These are phyloP conservation scores for Neocatenulostroma microsporum DNA, from an alignment of 2,329 filamentous ascomycete genomes.

Conservation along the genomic window DNA sequence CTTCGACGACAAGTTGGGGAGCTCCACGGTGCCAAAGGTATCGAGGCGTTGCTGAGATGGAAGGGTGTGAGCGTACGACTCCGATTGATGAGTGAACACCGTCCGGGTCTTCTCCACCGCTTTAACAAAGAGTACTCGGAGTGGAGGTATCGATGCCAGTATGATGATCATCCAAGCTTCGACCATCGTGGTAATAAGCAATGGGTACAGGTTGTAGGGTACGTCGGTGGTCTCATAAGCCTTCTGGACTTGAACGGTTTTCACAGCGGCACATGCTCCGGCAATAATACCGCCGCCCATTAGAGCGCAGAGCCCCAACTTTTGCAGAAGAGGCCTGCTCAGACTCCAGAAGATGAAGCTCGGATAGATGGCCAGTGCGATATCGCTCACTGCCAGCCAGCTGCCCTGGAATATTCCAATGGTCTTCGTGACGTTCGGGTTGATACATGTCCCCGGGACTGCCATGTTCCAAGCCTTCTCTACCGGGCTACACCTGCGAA, in stretches of 20 bases:
- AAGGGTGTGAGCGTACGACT: too few relatives aligned
- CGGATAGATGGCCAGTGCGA: constrained; percentile 18
- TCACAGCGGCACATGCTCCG: constrained; percentile 1
- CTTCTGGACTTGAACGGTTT: constrained; percentile 4
- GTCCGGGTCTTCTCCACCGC: too few relatives aligned
- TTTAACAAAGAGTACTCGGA: too few relatives aligned
- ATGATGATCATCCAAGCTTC: too few relatives aligned
- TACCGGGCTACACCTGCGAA: too few relatives aligned
- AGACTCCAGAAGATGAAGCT: constrained; percentile 20
- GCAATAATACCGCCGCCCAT: constrained; percentile 18
- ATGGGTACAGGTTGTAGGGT: background rate
- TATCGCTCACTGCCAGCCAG: constrained; percentile 16
- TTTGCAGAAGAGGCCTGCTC: constrained; percentile 16
- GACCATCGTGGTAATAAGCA: background rate
- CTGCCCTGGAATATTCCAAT: constrained; percentile 19
- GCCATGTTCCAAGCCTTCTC: constrained; percentile 8
- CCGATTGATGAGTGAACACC: too few relatives aligned
- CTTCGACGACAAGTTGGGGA: too few relatives aligned
- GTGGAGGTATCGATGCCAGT: too few relatives aligned
- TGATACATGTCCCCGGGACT: constrained; percentile 1
- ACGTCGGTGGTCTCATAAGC: constrained; percentile 2
- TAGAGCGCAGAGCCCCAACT: constrained; percentile 15
- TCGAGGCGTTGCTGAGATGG: too few relatives aligned
- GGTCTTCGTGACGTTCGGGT: constrained; percentile 3
- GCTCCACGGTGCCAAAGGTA: too few relatives aligned